phyloP scores from a whole-genome alignment of 768 basidiomycete species.

The Collybia mongolica region DNA sequence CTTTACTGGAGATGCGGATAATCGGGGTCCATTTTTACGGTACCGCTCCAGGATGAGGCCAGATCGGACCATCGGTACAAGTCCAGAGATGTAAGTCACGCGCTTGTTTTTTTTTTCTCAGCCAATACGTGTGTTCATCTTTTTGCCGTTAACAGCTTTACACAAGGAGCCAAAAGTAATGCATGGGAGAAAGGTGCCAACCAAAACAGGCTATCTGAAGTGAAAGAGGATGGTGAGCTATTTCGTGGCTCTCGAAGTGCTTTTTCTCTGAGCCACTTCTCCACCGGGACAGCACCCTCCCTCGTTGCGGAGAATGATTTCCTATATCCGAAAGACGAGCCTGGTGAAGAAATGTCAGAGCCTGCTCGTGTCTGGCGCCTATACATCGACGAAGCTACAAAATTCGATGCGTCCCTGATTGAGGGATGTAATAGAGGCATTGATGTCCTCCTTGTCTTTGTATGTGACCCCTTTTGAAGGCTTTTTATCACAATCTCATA shows the following conservation, averaged over 20 bases:
- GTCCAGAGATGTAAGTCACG: constrained; percentile 7
- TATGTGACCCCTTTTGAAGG: constrained; percentile 18
- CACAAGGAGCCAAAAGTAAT: too few relatives aligned
- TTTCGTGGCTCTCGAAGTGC: neutral
- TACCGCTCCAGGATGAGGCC: constrained; percentile 9
- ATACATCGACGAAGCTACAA: constrained; percentile 39
- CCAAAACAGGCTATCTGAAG: too few relatives aligned
- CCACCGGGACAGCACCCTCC: neutral
- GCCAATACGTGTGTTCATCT: neutral
- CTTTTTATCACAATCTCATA: neutral
- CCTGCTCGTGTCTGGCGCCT: constrained; percentile 38
- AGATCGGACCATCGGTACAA: constrained; percentile 1
- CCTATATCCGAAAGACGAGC: constrained; percentile 20
- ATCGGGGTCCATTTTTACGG: neutral
- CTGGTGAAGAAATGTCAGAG: constrained; percentile 31
- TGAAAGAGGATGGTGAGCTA: neutral
- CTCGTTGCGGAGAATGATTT: neutral
- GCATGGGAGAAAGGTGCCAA: too few relatives aligned
- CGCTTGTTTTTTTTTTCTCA: neutral
- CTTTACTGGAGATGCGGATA: neutral
- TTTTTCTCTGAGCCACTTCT: neutral
- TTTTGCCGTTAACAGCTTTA: too few relatives aligned
- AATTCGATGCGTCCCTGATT: constrained; percentile 29
- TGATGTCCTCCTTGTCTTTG: constrained; percentile 45
- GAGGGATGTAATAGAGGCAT: constrained; percentile 42